Conservation (phyloP, 2,329 filamentous ascomycete genomes). For the Rutstroemia sp. region DNA sequence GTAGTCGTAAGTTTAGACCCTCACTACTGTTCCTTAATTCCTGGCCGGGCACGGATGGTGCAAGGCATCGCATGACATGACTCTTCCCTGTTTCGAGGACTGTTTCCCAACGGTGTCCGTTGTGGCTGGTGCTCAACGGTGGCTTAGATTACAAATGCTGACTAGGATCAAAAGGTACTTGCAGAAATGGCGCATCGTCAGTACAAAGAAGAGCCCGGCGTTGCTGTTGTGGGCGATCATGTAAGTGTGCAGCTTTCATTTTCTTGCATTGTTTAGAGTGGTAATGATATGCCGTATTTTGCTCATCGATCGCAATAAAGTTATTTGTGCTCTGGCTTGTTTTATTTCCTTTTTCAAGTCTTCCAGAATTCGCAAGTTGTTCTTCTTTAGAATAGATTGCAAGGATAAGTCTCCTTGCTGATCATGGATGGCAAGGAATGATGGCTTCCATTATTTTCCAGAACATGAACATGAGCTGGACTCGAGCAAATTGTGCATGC, state of each 20-base stretch:
- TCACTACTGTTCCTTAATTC: constrained; percentile 9
- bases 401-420: constrained; percentile 6
- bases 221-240: constrained; percentile 32
- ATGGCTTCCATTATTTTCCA: constrained; percentile 26
- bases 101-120: not conserved
- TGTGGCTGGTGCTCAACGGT: constrained; percentile 12
- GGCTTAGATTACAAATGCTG: constrained; percentile 15
- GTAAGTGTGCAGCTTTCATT: constrained; percentile 32
- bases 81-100: constrained; percentile 14
- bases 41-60: constrained; percentile 22
- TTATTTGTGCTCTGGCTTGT: not conserved
- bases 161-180: constrained; percentile 10
- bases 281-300: not conserved
- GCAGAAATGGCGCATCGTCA: constrained; percentile 28
- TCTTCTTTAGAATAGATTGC: constrained; percentile 14
- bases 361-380: constrained; percentile 20
- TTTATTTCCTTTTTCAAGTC: not conserved
- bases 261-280: constrained; percentile 15
- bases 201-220: constrained; percentile 40
- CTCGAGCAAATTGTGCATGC: constrained; percentile 12
- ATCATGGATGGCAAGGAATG: constrained; percentile 5
- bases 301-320: not conserved
- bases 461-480: constrained; percentile 19
- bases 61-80: constrained; percentile 19
- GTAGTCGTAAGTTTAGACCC: constrained; percentile 21